Evolutionary conservation across 2,329 filamentous ascomycete species (phyloP), one percentile per base, ranked within the genome.

Genomic region (Gaeumannomyces sp.): DNA sequence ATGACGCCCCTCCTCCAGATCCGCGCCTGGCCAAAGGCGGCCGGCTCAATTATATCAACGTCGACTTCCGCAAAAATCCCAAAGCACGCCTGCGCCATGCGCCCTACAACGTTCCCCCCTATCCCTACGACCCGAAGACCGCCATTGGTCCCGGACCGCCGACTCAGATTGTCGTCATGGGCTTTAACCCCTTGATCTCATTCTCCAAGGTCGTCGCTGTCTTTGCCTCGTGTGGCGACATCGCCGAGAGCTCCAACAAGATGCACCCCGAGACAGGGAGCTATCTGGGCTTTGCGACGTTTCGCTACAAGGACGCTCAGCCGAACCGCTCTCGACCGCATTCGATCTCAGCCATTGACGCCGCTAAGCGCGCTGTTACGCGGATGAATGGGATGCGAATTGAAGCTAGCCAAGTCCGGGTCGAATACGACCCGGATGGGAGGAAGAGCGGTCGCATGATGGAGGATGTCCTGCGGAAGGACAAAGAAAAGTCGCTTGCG

Each of bases 241-340:
- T 99, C 68, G 89, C 90, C 59, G 90, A 93, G 72, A 90, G 96
- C 71, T 93, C 92, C 72, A 97, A 97, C 73, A 94, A 96, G 75
- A 94, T 96, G 72, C 93, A 99, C 76, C 95, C 95, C 11, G 89
- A 93, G 65, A 98, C 93, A 16, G 95, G 95, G 25, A 95, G 92
- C 72, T 96, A 96, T 73, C 84, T 99, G 16, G 95, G 95, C 16
- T 93, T 99, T 73, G 96, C 92, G 69, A 92, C 92, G 22, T 92
- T 99, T 73, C 88, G 90, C 66, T 99, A 96, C 76, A 88, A 90
- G 72, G 94, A 98, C 73, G 80, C 83, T 2, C 83, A 86, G 79
- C 76, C 78, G 64, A 74, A 79, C 80, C 69, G 81, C 76, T 70
- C 81, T 79, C 72, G 86, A 77, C 71, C 80, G 69, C 72, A 78